Percentiles rank a stretch among this genome's conserved stretches.
These are phyloP conservation scores for Oehlia diaphana DNA, from an alignment of 192 early-diverging fungal genomes.

Conservation along the genomic window DNA sequence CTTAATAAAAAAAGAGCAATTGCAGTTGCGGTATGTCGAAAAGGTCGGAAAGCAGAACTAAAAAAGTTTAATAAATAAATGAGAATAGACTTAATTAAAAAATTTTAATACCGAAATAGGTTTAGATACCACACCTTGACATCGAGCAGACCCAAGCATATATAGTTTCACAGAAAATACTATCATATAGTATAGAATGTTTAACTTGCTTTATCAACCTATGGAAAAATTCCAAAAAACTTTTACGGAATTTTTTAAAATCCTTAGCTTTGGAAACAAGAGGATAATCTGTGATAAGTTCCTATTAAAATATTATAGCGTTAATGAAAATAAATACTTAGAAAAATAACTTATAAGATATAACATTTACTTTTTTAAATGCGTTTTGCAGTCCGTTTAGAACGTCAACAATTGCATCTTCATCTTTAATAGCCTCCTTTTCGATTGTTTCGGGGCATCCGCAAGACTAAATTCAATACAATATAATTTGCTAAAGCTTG, in stretches of 20 bases:
- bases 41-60: constrained; percentile 80
- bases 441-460: constrained; percentile 56
- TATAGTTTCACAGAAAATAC: constrained; percentile 58
- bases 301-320: constrained; percentile 11
- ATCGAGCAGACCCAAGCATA: constrained; percentile 66
- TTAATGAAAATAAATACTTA: neutral
- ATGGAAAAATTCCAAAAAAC: constrained; percentile 69
- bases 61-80: constrained; percentile 30
- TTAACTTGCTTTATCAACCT: constrained; percentile 59
- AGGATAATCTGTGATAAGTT: constrained; percentile 69
- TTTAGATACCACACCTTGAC: constrained; percentile 49
- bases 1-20: constrained; percentile 66
- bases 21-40: constrained; percentile 86
- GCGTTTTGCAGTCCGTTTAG: constrained; percentile 61
- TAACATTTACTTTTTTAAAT: constrained; percentile 54
- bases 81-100: neutral
- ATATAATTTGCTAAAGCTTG: neutral
- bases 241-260: constrained; percentile 65
- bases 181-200: constrained; percentile 62
- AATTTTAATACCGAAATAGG: neutral
- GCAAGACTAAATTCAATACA: constrained; percentile 44
- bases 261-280: constrained; percentile 69
- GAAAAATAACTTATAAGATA: neutral
- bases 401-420: constrained; percentile 52
- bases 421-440: constrained; percentile 49